Evolutionary conservation across 345 rosid species (phyloP), one percentile per base, ranked within the genome.

Genomic region (Pistacia atlantica): DNA sequence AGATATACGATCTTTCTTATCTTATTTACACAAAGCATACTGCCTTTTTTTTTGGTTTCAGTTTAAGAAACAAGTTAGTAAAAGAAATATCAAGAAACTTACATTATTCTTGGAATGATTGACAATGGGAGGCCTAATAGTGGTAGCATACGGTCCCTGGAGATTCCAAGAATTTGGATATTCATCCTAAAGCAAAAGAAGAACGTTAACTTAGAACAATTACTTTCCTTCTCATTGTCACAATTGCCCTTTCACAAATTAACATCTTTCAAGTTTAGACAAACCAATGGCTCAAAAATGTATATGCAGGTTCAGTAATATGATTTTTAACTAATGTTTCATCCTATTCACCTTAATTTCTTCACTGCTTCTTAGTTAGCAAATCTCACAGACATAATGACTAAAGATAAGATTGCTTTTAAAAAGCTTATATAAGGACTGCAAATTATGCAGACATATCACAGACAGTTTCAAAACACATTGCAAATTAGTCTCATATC

Each of bases 71-170:
- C 38, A 65, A 22, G 11, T 46, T n/a, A 48, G 18, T 65, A 66
- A 25, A 38, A 13, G 14, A 75, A 42, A 76, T 57, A 65, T 52
- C 55, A 49, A 80, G 80, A 79, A 79, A 48, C 87, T 35, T 75
- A 93, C 99, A 82, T 85, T 86, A 78, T 87, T 85, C 90, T 93
- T 96, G 42, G 88, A 84, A 10, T 31, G 73, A 74, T 73, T 66
- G 79, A 95, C 77, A 48, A 75, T 77, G 58, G 92, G 77, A 0
- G 65, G 87, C 82, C 86, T 82, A 66, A 79, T 57, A 1, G 92
- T 79, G 67, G 79, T 52, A 37, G 89, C 81, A 76, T 80, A 74
- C 67, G 65, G 80, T 61, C 79, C 89, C 46, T 75, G 79, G 58
- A 79, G 55, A 69, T 87, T 89, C 88, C 86, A 85, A 20, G 81